A percentile compares a stretch with the other conserved stretches of the same genome.
These are phyloP conservation scores for Obelidium mucronatum DNA, from an alignment of 192 early-diverging fungal species.

Conservation along the genomic window DNA sequence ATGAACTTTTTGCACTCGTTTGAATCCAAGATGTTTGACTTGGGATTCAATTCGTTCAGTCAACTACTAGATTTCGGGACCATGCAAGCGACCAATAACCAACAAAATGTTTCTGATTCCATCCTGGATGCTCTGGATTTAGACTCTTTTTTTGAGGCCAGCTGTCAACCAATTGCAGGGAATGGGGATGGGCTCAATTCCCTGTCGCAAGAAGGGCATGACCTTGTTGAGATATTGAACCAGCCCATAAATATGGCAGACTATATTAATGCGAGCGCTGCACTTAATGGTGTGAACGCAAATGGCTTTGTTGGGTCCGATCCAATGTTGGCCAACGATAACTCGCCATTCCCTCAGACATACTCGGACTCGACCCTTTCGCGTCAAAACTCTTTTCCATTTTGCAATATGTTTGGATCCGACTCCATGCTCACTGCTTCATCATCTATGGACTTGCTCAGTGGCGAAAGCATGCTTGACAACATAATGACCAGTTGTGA, in stretches of 20 bases:
- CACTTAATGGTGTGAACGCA: no score
- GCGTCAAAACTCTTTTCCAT: constrained; percentile 10
- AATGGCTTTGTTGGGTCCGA: no score
- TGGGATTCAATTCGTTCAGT: constrained; percentile 10
- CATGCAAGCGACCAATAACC: neutral
- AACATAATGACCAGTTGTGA: constrained; percentile 33
- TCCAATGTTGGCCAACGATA: no score
- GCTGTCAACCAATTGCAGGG: neutral
- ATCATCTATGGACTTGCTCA: constrained; percentile 12
- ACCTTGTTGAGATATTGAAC: neutral
- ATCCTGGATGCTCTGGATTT: constrained; percentile 3
- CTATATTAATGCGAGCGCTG: neutral
- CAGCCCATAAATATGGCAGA: neutral
- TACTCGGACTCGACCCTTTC: neutral
- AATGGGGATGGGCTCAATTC: no score
- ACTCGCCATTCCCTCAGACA: neutral
- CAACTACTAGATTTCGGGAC: neutral
- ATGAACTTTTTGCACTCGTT: constrained; percentile 2
- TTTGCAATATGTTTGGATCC: neutral
- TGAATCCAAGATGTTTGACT: constrained; percentile 16
- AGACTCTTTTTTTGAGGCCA: constrained; percentile 1
- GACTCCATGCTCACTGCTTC: constrained; percentile 2
- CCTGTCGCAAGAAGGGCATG: neutral
- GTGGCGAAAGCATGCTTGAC: neutral
- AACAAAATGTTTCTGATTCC: neutral